Percentiles rank a stretch among this genome's conserved stretches.
Evolutionary conservation across 1,139 yeast species (phyloP).

Genomic region (Blastobotrys proliferans): DNA sequence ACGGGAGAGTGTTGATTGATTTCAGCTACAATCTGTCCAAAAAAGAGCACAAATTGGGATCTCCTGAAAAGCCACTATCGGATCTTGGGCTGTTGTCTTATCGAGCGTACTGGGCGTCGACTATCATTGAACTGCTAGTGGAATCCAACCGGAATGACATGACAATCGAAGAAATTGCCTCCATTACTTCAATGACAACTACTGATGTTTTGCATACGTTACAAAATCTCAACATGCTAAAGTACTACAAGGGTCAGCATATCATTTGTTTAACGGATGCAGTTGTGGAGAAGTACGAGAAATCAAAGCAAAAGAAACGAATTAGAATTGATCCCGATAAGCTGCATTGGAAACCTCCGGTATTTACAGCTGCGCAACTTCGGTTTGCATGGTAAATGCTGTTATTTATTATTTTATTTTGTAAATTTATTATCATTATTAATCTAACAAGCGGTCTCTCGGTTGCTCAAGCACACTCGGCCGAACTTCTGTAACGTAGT

Average conservation of each 20-base stretch:
- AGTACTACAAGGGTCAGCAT: constrained; percentile 95
- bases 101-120: constrained; percentile 96
- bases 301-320: constrained; percentile 65
- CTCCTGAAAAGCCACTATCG: constrained; percentile 95
- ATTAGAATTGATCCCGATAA: constrained; percentile 71
- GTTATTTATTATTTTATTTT: constrained; percentile 4
- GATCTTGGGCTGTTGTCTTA: constrained; percentile 90
- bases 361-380: constrained; percentile 91
- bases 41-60: constrained; percentile 85
- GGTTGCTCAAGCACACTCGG: constrained; percentile 3
- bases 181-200: constrained; percentile 89
- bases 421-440: not conserved
- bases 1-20: constrained; percentile 84
- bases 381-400: constrained; percentile 80
- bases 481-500: constrained; percentile 1
- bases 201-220: constrained; percentile 92
- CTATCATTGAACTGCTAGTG: constrained; percentile 67
- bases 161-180: constrained; percentile 88
- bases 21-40: constrained; percentile 87
- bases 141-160: constrained; percentile 62
- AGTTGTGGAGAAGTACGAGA: constrained; percentile 70
- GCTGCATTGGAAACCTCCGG: constrained; percentile 91
- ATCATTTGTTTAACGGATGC: constrained; percentile 88
- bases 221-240: constrained; percentile 81
- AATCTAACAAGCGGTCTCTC: constrained; percentile 6